These are phyloP conservation scores for Penicillium paxilli DNA, from an alignment of 495 filamentous ascomycete species.

Conservation along the genomic window DNA sequence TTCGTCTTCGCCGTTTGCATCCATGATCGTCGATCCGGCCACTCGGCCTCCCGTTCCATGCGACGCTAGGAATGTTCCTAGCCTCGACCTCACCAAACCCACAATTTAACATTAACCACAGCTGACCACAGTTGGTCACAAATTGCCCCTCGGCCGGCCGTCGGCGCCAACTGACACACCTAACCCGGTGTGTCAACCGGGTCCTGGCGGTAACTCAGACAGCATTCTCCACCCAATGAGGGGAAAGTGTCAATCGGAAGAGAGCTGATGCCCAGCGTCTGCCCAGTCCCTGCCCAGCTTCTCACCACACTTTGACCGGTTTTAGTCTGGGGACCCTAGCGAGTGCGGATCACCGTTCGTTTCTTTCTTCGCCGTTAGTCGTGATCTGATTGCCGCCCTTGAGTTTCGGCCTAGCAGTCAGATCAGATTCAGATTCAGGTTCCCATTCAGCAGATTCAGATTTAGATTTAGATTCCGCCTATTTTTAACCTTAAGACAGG, in stretches of 20 bases:
- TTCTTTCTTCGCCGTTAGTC: background rate
- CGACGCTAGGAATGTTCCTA: conserved; percentile 14
- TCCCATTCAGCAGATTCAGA: too few relatives aligned
- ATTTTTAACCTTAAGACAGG: background rate
- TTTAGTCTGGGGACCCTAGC: too few relatives aligned
- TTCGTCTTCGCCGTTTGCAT: conserved; percentile 6
- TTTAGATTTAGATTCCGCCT: background rate
- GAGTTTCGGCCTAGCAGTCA: background rate
- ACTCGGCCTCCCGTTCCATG: conserved; percentile 9
- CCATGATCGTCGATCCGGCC: conserved; percentile 6
- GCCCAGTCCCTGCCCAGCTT: too few relatives aligned
- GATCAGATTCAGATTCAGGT: too few relatives aligned
- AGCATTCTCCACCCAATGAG: conserved; percentile 13
- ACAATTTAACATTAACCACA: too few relatives aligned
- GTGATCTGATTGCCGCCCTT: background rate
- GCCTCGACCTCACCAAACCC: too few relatives aligned
- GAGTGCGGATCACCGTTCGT: conserved; percentile 16
- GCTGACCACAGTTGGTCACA: too few relatives aligned
- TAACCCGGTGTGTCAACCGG: conserved; percentile 1
- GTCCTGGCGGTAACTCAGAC: conserved; percentile 26
- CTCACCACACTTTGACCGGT: too few relatives aligned
- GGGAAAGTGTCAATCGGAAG: background rate
- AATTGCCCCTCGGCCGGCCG: background rate
- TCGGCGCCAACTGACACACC: conserved; percentile 19
- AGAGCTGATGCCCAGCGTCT: background rate